Base-by-base conservation (phyloP, 2,329 filamentous ascomycete species). In the Diaporthe sp. region DNA sequence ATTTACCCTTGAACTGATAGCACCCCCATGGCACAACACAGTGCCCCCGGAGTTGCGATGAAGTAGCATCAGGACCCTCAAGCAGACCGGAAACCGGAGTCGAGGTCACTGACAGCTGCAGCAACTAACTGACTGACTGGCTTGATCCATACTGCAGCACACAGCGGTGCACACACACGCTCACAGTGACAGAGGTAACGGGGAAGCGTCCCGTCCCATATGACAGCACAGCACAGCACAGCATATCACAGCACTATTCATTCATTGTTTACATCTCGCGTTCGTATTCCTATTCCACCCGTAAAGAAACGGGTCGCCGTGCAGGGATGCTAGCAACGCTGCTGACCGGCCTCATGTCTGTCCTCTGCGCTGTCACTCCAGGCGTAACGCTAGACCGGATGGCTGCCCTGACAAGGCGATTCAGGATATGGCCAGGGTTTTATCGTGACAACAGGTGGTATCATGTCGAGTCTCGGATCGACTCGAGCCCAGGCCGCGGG, bases 51-150 rank as follows among this genome's bases (percentile, higher is more conserved):
- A 42, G n/a, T n/a, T 22, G 42, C 12, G n/a, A 53, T 69, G 65
- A 17, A 31, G 49, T 34, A 25, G 49, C 65, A 68, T 53, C 46
- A 53, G 65, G 31, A 34, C 44, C 62, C 62, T 51, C 62, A 19
- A 42, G 46, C 65, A 68, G 46, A 68, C 31, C 65, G 65, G 65
- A 53, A 68, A 68, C 65, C 65, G 65, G 65, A 68, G 65, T 68
- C 65, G 46, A 39, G 65, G 19, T 28, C 34, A 53, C 2, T 17
- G 46, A 42, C 34, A 59, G 57, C 31, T 61, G 37, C 58, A 61
- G 37, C 65, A 22, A n/a, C 25, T 25, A 25, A n/a, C 28, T 31
- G 19, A 22, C 25, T 49, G 61, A 22, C 31, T 51, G 31, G 8
- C 13, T 25, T 17, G 44, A 37, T 49, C 31, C 25, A 15, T 42